Conservation (phyloP, 179 eudicot species). For the Silene coronaria region DNA sequence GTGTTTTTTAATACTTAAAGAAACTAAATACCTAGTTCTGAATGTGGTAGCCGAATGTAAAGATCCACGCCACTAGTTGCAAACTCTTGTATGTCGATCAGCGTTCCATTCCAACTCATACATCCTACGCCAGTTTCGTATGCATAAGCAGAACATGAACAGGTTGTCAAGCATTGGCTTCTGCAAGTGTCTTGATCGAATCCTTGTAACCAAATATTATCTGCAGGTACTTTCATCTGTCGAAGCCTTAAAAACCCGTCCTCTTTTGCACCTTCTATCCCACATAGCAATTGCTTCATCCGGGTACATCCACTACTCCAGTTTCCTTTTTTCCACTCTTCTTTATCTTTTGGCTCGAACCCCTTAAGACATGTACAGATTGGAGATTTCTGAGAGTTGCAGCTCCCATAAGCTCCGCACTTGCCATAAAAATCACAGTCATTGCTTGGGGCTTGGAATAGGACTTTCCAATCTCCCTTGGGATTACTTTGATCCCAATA, state of each 20-base stretch:
- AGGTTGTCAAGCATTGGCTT: slow-evolving; percentile 14
- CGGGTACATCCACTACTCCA: slow-evolving; percentile 46
- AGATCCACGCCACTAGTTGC: slow-evolving; percentile 23
- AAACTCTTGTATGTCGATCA: slow-evolving; percentile 25
- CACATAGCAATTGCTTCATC: slow-evolving; percentile 25
- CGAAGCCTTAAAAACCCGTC: slow-evolving; percentile 38
- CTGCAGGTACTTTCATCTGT: slow-evolving; percentile 35
- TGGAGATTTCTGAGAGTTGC: slow-evolving; percentile 26
- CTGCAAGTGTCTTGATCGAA: slow-evolving; percentile 17
- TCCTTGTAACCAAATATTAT: slow-evolving; percentile 16
- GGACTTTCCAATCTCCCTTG: slow-evolving; percentile 21
- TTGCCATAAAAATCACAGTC: slow-evolving; percentile 29
- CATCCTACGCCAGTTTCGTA: slow-evolving; percentile 20
- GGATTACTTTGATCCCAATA: slow-evolving; percentile 17
- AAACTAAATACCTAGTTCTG: slow-evolving; percentile 22
- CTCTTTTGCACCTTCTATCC: slow-evolving; percentile 8
- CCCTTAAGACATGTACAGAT: slow-evolving; percentile 43
- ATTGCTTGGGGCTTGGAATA: slow-evolving; percentile 7
- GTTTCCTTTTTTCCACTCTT: slow-evolving; percentile 41
- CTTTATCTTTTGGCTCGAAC: slow-evolving; percentile 30
- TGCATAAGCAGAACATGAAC: slow-evolving; percentile 24
- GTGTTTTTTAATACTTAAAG: background rate
- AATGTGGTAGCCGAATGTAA: slow-evolving; percentile 25
- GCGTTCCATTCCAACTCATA: slow-evolving; percentile 21
- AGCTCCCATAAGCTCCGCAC: slow-evolving; percentile 48